phyloP scores from a whole-genome alignment of 192 early-diverging fungal genomes.

The Linnemannia zychae region DNA sequence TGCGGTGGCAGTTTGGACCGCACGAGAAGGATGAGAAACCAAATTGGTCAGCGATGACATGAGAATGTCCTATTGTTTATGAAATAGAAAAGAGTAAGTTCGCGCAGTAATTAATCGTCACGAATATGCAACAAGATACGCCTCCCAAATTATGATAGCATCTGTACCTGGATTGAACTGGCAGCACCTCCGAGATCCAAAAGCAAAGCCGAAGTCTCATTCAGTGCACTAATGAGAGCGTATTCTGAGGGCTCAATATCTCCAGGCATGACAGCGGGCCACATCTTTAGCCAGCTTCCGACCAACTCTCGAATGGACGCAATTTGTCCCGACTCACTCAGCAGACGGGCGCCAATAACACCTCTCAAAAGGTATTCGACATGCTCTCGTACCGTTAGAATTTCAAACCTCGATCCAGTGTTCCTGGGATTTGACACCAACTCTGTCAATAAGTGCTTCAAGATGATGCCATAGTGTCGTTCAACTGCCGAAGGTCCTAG shows the following conservation, averaged over 20 bases:
- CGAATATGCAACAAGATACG: not conserved
- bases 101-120: not conserved
- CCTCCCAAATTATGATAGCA: not conserved
- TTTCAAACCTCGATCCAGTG: slow-evolving; percentile 64
- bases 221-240: slow-evolving; percentile 77
- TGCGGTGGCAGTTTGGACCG: slow-evolving; percentile 81
- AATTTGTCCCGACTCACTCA: slow-evolving; percentile 86
- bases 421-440: slow-evolving; percentile 69
- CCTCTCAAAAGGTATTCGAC: slow-evolving; percentile 77
- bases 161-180: slow-evolving; percentile 64
- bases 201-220: slow-evolving; percentile 80
- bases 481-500: slow-evolving; percentile 82
- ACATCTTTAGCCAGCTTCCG: slow-evolving; percentile 71
- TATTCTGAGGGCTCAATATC: slow-evolving; percentile 66
- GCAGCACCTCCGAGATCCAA: slow-evolving; percentile 84
- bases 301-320: slow-evolving; percentile 73
- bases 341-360: slow-evolving; percentile 77
- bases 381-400: slow-evolving; percentile 70
- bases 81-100: not conserved
- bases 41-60: slow-evolving; percentile 78
- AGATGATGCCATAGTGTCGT: slow-evolving; percentile 77
- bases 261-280: slow-evolving; percentile 65
- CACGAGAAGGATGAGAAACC: slow-evolving; percentile 74
- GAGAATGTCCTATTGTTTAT: slow-evolving; percentile 64
- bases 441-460: slow-evolving; percentile 75